phyloP scores from a whole-genome alignment of 257 asterid genomes.

The Plantago elongata region DNA sequence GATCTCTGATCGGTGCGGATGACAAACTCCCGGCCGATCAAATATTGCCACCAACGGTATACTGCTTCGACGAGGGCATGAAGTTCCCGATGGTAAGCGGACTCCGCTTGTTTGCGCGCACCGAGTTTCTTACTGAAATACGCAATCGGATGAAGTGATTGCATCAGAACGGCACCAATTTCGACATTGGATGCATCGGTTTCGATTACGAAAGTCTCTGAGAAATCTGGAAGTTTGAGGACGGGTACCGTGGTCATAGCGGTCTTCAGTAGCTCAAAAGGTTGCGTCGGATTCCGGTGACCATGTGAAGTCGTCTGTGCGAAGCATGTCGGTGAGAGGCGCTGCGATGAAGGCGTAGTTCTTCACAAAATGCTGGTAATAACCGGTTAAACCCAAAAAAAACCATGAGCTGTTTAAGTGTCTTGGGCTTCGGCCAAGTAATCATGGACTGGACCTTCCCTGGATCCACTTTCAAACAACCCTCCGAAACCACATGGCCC shows the following conservation, averaged over 20 bases:
- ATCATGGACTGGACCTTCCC: background rate
- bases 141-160: background rate
- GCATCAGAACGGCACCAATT: background rate
- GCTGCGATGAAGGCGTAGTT: background rate
- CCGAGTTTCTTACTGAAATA: background rate
- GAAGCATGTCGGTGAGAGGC: background rate
- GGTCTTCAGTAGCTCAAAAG: background rate
- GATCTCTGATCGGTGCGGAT: conserved; percentile 4
- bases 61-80: background rate
- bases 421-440: background rate
- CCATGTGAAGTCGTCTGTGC: background rate
- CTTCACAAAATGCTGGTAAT: background rate
- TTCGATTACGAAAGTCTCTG: background rate
- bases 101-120: too few species aligned
- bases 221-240: background rate
- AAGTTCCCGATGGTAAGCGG: background rate
- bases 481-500: background rate
- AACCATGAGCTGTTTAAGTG: background rate
- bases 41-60: background rate
- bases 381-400: background rate
- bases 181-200: background rate
- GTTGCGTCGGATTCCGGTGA: background rate
- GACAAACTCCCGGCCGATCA: background rate
- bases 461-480: background rate
- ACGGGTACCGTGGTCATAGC: background rate